These are phyloP conservation scores for Tulasnella sp. DNA, from an alignment of 768 basidiomycete species.

Conservation along the genomic window DNA sequence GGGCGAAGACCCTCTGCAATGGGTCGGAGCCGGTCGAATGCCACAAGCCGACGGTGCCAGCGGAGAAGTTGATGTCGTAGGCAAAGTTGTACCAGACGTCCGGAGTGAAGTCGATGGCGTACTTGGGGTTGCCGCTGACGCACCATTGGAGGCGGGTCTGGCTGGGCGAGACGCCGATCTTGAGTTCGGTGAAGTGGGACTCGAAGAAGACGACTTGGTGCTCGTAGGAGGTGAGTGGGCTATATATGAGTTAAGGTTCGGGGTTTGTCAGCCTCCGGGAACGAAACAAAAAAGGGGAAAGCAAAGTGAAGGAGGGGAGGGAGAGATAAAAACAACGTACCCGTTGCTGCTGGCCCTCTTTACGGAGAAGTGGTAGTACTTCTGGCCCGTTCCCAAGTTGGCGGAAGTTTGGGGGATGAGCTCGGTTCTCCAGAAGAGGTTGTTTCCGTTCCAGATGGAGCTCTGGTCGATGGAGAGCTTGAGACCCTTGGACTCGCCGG, in stretches of 20 bases:
- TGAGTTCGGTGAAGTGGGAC: conserved; percentile 61
- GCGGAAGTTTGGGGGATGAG: conserved; percentile 45
- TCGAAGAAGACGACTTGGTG: conserved; percentile 53
- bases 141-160: conserved; percentile 53
- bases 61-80: conserved; percentile 60
- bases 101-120: conserved; percentile 49
- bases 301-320: background rate
- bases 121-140: conserved; percentile 45
- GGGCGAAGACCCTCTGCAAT: conserved; percentile 48
- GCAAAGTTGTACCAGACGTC: conserved; percentile 63
- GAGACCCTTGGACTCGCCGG: conserved; percentile 48
- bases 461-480: conserved; percentile 45
- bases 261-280: too few species aligned
- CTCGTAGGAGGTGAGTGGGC: conserved; percentile 47
- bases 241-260: too few species aligned
- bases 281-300: too few species aligned
- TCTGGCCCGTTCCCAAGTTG: conserved; percentile 54
- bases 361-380: conserved; percentile 62
- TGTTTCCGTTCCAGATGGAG: conserved; percentile 18
- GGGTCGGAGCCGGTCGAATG: conserved; percentile 49
- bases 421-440: conserved; percentile 30
- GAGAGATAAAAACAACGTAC: too few species aligned
- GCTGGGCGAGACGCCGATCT: conserved; percentile 53
- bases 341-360: conserved; percentile 46
- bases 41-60: conserved; percentile 55